Evolutionary conservation across 2,329 filamentous ascomycete genomes (phyloP).

Genomic region (Pseudovirgaria hyperparasitica): DNA sequence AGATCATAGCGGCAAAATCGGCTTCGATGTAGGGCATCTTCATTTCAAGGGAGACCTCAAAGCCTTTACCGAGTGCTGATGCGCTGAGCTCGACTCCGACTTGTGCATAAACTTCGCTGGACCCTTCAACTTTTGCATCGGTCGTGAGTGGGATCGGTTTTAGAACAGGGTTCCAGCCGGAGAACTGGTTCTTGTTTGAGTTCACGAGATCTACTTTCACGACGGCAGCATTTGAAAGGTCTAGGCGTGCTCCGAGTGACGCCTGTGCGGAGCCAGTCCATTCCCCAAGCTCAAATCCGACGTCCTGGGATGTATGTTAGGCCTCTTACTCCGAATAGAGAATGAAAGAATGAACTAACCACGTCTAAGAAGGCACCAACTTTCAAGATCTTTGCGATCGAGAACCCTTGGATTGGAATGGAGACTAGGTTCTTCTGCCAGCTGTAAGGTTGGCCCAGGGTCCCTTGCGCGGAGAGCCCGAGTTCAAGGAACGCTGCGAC

Average conservation of each 20-base stretch:
- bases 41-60: conserved; percentile 7
- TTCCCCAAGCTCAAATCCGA: conserved; percentile 8
- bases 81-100: conserved; percentile 8
- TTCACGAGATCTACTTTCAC: conserved; percentile 9
- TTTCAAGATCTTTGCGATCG: conserved; percentile 8
- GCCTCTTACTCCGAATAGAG: no score
- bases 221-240: conserved; percentile 7
- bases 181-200: conserved; percentile 7
- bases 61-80: conserved; percentile 9
- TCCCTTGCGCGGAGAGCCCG: conserved; percentile 5
- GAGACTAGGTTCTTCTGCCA: conserved; percentile 8
- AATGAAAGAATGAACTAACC: no score
- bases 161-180: conserved; percentile 9
- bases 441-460: conserved; percentile 4
- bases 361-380: conserved; percentile 10
- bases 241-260: conserved; percentile 6
- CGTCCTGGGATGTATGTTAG: no score
- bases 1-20: conserved; percentile 9
- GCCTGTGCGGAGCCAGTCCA: conserved; percentile 7
- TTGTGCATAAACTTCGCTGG: conserved; percentile 7
- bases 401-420: conserved; percentile 9
- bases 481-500: conserved; percentile 9
- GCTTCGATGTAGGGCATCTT: conserved; percentile 10
- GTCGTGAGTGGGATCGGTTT: conserved; percentile 6
- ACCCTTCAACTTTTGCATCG: conserved; percentile 8